Evolutionary conservation across 1,284 basidiomycete genomes (phyloP).

Genomic region (Cryptococcus sp.): DNA sequence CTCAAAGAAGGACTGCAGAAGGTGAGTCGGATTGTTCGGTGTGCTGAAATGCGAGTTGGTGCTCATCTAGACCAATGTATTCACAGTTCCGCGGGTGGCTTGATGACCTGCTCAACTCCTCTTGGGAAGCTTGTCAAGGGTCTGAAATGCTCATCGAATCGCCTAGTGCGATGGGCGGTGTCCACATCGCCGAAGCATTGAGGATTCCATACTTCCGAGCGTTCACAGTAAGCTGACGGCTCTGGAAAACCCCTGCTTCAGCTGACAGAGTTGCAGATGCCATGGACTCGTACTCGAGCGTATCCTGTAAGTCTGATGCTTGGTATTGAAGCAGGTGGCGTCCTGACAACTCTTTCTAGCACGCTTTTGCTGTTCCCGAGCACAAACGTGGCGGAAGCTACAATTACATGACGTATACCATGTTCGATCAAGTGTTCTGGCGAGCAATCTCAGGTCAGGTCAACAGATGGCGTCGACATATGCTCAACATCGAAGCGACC

Average conservation of each 20-base stretch:
- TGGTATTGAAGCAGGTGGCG: neutral
- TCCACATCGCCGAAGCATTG: constrained; percentile 93
- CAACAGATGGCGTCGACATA: constrained; percentile 85
- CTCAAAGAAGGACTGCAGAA: constrained; percentile 85
- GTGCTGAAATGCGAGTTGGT: neutral
- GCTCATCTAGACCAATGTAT: constrained; percentile 1
- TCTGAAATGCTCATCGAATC: constrained; percentile 93
- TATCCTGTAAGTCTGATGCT: constrained; percentile 63
- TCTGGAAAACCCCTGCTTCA: neutral
- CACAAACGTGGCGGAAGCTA: constrained; percentile 92
- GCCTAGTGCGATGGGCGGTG: constrained; percentile 97
- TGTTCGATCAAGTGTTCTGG: constrained; percentile 98
- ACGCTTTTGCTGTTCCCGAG: constrained; percentile 96
- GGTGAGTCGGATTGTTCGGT: constrained; percentile 55
- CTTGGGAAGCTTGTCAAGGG: constrained; percentile 92
- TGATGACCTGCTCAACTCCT: constrained; percentile 88
- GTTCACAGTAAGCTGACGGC: constrained; percentile 71
- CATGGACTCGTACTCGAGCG: constrained; percentile 66
- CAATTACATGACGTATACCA: constrained; percentile 80
- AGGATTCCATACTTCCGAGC: constrained; percentile 90
- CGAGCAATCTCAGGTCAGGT: constrained; percentile 88
- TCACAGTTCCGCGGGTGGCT: constrained; percentile 90
- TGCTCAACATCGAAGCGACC: constrained; percentile 75
- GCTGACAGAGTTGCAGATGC: constrained; percentile 51
- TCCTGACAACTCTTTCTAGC: constrained; percentile 43